These are phyloP conservation scores for Silybum marianum DNA, from an alignment of 129 eudicot genomes.

Conservation along the genomic window DNA sequence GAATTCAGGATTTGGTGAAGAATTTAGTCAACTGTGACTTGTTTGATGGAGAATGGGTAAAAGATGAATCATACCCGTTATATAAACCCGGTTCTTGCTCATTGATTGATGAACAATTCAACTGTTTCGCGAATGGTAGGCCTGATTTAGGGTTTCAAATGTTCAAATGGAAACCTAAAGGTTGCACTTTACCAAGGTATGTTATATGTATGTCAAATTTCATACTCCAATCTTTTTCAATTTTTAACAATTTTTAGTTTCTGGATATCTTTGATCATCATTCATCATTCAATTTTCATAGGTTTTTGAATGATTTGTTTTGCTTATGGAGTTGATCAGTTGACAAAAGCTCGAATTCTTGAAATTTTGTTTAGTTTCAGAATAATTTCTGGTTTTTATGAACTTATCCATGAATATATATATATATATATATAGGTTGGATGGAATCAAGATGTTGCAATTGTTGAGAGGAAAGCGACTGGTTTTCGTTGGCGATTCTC, in stretches of 20 bases:
- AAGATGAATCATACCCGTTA: constrained; percentile 76
- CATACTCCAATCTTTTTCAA: background rate
- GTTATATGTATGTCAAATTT: background rate
- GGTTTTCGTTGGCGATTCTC: constrained; percentile 87
- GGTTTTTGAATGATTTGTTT: background rate
- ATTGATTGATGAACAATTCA: constrained; percentile 73
- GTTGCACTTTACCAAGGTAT: constrained; percentile 82
- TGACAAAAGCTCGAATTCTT: background rate
- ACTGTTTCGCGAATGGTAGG: constrained; percentile 72
- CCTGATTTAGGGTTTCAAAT: constrained; percentile 66
- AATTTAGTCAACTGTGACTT: constrained; percentile 58
- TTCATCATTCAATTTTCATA: background rate
- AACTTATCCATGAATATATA: background rate
- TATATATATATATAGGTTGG: constrained; percentile 41
- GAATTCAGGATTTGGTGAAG: constrained; percentile 46
- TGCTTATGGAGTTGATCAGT: background rate
- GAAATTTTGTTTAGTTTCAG: constrained; percentile 4
- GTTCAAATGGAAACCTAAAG: constrained; percentile 80
- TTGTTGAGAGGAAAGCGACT: constrained; percentile 72
- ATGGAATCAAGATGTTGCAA: constrained; percentile 63
- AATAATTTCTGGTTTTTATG: background rate
- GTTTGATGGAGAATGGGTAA: constrained; percentile 85
- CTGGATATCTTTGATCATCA: background rate
- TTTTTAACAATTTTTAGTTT: background rate
- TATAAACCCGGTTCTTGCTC: constrained; percentile 81